Evolutionary conservation across 768 basidiomycete genomes (phyloP).

Genomic region (Serendipita indica): DNA sequence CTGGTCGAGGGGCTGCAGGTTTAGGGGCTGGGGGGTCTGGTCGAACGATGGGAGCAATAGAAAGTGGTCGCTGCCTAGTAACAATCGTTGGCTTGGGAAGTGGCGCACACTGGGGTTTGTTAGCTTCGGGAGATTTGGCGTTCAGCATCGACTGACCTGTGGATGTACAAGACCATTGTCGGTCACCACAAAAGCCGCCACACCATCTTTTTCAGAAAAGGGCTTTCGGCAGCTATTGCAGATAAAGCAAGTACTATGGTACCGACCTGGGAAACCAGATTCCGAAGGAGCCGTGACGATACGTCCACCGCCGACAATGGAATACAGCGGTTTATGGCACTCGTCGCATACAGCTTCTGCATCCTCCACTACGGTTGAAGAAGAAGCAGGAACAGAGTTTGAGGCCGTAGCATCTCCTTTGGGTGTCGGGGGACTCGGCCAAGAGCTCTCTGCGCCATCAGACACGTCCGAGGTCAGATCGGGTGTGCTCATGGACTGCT

Average conservation of each 20-base stretch:
- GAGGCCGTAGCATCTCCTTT: neutral
- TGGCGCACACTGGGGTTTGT: slow-evolving; percentile 25
- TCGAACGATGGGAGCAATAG: slow-evolving; percentile 16
- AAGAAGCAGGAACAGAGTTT: neutral
- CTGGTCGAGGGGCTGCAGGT: slow-evolving; percentile 26
- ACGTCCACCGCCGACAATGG: slow-evolving; percentile 39
- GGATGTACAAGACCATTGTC: slow-evolving; percentile 54
- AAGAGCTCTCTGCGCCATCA: neutral
- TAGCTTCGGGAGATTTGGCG: neutral
- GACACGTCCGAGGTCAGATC: slow-evolving; percentile 4
- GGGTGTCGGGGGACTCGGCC: slow-evolving; percentile 3
- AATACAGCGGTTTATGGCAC: slow-evolving; percentile 46
- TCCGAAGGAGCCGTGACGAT: slow-evolving; percentile 58
- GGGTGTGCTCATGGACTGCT: neutral
- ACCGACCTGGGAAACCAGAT: slow-evolving; percentile 37
- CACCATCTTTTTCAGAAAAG: slow-evolving; percentile 50
- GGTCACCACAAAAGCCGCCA: slow-evolving; percentile 56
- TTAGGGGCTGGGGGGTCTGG: slow-evolving; percentile 24
- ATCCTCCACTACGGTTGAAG: neutral
- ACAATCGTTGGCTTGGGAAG: neutral
- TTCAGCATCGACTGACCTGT: slow-evolving; percentile 28
- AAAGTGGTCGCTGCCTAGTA: slow-evolving; percentile 29
- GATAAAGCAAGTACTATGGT: slow-evolving; percentile 63
- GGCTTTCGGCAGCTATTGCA: slow-evolving; percentile 49
- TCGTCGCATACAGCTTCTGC: slow-evolving; percentile 40